A percentile compares a stretch with the other conserved stretches of the same genome.
These are phyloP conservation scores for Conticribra guillardii DNA, from an alignment of 108 stramenopile genomes.

Conservation along the genomic window DNA sequence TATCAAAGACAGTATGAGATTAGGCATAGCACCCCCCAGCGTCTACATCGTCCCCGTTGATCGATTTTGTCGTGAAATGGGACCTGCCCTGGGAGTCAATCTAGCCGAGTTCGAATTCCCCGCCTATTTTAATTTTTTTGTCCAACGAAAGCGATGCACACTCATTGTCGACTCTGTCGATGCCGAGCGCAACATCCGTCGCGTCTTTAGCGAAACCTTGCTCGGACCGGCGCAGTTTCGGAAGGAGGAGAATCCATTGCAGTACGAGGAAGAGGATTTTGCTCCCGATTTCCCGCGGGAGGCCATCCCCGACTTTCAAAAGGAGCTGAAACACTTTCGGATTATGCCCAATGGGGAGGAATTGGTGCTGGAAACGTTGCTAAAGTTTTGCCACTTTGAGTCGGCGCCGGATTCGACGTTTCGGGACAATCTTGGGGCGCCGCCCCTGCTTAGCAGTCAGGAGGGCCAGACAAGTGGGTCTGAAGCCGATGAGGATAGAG, in stretches of 20 bases:
- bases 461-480: constrained; percentile 41
- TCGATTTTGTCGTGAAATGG: constrained; percentile 90
- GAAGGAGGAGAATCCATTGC: constrained; percentile 50
- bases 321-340: constrained; percentile 89
- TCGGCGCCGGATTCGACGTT: constrained; percentile 46
- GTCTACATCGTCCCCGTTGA: constrained; percentile 94
- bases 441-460: constrained; percentile 29
- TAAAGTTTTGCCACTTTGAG: constrained; percentile 85
- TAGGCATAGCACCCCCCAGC: constrained; percentile 83
- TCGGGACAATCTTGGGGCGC: constrained; percentile 70
- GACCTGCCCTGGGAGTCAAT: constrained; percentile 90
- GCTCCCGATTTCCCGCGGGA: constrained; percentile 76
- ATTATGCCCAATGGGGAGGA: constrained; percentile 83
- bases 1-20: constrained; percentile 93
- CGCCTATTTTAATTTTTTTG: constrained; percentile 95
- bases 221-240: constrained; percentile 84
- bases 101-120: constrained; percentile 97
- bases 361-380: constrained; percentile 75
- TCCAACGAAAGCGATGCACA: constrained; percentile 82
- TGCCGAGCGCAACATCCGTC: constrained; percentile 81
- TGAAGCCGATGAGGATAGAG: constrained; percentile 25
- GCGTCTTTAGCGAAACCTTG: constrained; percentile 86
- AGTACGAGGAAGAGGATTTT: constrained; percentile 82
- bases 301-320: constrained; percentile 86
- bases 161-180: constrained; percentile 85